phyloP scores from a whole-genome alignment of 192 early-diverging fungal genomes.

The Rhizophagus clarus region DNA sequence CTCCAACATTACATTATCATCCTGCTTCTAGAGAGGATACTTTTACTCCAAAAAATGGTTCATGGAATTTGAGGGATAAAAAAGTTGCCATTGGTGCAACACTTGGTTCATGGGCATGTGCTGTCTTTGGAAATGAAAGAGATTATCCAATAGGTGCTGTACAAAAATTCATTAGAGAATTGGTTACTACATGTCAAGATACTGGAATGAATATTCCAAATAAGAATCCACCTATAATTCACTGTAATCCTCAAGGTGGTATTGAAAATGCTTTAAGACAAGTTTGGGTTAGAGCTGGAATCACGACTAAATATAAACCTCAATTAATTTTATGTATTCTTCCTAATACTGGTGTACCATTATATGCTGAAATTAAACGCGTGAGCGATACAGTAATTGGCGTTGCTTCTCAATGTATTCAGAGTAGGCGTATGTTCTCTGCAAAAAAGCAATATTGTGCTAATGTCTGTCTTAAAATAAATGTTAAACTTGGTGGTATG shows the following conservation, averaged over 20 bases:
- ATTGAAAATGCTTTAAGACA: not conserved
- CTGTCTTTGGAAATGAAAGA: not conserved
- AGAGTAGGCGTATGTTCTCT: not conserved
- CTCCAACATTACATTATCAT: not conserved
- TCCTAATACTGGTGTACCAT: not conserved
- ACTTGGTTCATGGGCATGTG: not conserved
- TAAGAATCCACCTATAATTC: conserved; percentile 56
- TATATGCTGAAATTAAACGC: not conserved
- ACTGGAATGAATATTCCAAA: conserved; percentile 67
- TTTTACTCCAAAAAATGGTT: not conserved
- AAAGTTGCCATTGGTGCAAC: not conserved
- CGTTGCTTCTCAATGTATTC: not conserved
- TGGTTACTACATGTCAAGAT: conserved; percentile 69
- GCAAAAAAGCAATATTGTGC: conserved; percentile 82
- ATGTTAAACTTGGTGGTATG: conserved; percentile 86
- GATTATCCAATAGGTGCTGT: not conserved
- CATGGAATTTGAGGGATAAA: not conserved
- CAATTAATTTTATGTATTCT: not conserved
- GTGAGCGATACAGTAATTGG: not conserved
- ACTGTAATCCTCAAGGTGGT: conserved; percentile 36
- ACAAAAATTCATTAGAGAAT: conserved; percentile 65
- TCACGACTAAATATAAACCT: not conserved
- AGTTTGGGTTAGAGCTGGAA: not conserved
- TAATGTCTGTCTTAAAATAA: conserved; percentile 94
- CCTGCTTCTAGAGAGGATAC: not conserved